Base-by-base conservation (phyloP, 306 rosid genomes). In the Gillenia trifoliata region DNA sequence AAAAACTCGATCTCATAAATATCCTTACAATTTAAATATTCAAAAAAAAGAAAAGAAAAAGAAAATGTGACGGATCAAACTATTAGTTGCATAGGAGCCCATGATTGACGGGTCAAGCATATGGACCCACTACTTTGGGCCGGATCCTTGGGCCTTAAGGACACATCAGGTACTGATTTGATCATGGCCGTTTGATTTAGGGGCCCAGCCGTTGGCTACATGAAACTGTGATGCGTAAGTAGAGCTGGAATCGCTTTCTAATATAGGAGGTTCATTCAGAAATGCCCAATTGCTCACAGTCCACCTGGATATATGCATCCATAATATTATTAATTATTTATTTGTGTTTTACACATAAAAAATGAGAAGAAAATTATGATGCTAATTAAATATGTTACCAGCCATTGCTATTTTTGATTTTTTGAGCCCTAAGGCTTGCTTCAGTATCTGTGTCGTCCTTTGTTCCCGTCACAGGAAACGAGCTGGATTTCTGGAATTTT, bases 251-350 rank as follows among this genome's bases (percentile, higher is more conserved):
- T 90, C 72, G 40, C 74, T 66, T 83, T 93, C 97, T 1, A 0
- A 45, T 57, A 38, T 59, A 3, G 97, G 97, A 15, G 93, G 89
- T 40, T 93, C 97, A 47, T 93, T 93, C 72, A 93, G 89, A 89
- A 93, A 93, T 16, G 98, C 98, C 96, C 85, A 93, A 76, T 66
- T 91, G 74, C 98, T 89, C 77, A 79, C 85, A 0, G 90, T 91
- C 98, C 98, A 93, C 98, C 98, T 93, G 68, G 75, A 72, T 0
- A 12, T 0, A 5, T 19, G 29, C 15, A 55, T n/a, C 28, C 61
- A 55, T 49, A 49, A 49, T 16, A 50, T 19, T 63, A 8, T 30
- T 11, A 31, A 33, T 4, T 15, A 15, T 45, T 45, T 45, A 43
- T 45, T 41, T 12, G 13, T 1, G 15, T 41, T 43, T 12, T 45